Evolutionary conservation across 2,329 filamentous ascomycete species (phyloP).

Genomic region (Fusarium poae): DNA sequence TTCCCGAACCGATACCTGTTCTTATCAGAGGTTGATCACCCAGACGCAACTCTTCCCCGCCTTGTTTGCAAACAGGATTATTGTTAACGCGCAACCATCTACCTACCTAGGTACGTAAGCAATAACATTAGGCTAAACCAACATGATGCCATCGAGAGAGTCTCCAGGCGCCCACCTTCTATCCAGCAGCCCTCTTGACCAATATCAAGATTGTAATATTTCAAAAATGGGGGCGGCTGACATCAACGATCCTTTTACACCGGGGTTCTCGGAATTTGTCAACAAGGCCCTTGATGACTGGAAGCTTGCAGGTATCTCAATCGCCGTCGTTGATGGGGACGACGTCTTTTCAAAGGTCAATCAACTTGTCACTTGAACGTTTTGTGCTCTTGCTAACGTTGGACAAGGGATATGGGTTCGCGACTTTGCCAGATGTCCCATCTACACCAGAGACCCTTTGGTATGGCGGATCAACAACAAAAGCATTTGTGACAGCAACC

Average conservation of each 20-base stretch:
- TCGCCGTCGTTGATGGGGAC: slow-evolving; percentile 48
- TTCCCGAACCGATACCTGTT: background rate
- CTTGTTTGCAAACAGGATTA: background rate
- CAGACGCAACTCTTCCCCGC: background rate
- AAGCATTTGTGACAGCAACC: slow-evolving; percentile 65
- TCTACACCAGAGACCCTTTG: slow-evolving; percentile 64
- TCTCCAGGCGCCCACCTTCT: too few species aligned
- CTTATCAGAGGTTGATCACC: background rate
- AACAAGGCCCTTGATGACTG: slow-evolving; percentile 41
- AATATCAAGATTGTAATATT: too few species aligned
- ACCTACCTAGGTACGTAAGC: slow-evolving; percentile 3
- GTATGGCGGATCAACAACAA: slow-evolving; percentile 68
- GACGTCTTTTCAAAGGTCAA: slow-evolving; percentile 46
- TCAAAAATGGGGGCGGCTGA: slow-evolving; percentile 1
- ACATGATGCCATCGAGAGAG: background rate
- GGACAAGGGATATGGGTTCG: slow-evolving; percentile 31
- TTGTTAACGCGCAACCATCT: background rate
- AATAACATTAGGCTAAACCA: background rate
- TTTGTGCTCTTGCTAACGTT: background rate
- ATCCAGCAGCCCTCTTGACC: fast-evolving
- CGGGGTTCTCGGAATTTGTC: slow-evolving; percentile 1
- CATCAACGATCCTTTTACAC: slow-evolving; percentile 4
- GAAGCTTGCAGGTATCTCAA: slow-evolving; percentile 48
- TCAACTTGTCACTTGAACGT: fast-evolving
- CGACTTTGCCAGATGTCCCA: slow-evolving; percentile 55